Conservation (phyloP, 352 stramenopile species). For the Pythium aphanidermatum region DNA sequence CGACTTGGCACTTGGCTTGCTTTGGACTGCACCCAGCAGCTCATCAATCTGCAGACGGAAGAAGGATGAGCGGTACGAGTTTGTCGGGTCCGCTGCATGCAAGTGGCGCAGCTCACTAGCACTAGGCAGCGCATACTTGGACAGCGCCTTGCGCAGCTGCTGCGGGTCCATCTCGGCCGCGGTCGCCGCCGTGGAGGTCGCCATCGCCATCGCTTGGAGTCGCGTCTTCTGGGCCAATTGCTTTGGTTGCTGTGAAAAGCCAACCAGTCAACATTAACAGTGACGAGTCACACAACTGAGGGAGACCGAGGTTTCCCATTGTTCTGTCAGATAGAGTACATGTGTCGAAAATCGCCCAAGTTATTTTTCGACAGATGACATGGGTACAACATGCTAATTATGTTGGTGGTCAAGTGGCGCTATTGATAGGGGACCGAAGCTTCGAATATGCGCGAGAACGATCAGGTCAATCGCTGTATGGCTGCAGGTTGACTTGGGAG, state of each 20-base stretch:
- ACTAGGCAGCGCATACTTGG: constrained; percentile 88
- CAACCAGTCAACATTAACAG: constrained; percentile 12
- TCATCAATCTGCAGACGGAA: constrained; percentile 85
- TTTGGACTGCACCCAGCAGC: constrained; percentile 67
- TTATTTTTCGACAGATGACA: no score
- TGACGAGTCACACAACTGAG: constrained; percentile 6
- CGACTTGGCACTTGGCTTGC: constrained; percentile 41
- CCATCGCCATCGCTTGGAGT: constrained; percentile 10
- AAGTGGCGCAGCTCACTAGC: constrained; percentile 75
- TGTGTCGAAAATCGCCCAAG: not conserved
- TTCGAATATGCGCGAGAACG: no score
- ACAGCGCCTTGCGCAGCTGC: constrained; percentile 67
- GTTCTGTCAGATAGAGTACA: no score
- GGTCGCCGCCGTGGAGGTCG: not conserved
- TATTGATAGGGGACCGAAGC: no score
- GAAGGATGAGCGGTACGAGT: constrained; percentile 74
- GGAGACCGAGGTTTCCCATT: no score
- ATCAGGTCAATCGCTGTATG: no score
- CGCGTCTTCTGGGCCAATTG: constrained; percentile 24
- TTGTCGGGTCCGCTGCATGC: constrained; percentile 66
- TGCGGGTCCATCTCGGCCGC: constrained; percentile 29
- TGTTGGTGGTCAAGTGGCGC: no score
- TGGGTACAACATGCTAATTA: no score
- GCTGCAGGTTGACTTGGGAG: no score
- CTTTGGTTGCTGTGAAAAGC: constrained; percentile 1